These are phyloP conservation scores for Boletus rubroflammeus DNA, from an alignment of 768 basidiomycete genomes.

Conservation along the genomic window DNA sequence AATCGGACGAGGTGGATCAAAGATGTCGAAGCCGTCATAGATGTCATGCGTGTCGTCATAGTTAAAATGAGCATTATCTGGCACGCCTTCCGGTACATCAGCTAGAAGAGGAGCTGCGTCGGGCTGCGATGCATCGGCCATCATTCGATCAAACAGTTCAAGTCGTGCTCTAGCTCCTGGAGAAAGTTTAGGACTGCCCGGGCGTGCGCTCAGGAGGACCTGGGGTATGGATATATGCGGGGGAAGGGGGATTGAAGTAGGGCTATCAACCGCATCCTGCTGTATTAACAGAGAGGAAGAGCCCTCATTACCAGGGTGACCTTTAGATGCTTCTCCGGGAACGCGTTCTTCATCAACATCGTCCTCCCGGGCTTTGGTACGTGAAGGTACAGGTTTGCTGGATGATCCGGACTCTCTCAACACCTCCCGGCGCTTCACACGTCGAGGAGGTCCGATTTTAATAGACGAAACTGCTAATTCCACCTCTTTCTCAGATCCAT, in stretches of 20 bases:
- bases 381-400: not conserved
- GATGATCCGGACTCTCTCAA: not conserved
- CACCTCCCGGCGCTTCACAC: constrained; percentile 9
- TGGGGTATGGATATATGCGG: constrained; percentile 7
- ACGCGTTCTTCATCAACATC: not conserved
- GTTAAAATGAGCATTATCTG: constrained; percentile 4
- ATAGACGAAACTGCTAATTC: not conserved
- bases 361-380: not conserved
- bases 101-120: not conserved
- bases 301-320: not conserved
- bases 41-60: not conserved
- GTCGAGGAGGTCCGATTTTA: constrained; percentile 29
- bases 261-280: not conserved
- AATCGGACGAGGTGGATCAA: not conserved
- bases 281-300: not conserved
- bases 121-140: not conserved
- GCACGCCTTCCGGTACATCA: not conserved
- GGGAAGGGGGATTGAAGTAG: not conserved
- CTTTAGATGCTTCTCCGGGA: not conserved
- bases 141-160: constrained; percentile 29
- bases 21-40: not conserved
- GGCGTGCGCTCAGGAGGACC: not conserved
- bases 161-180: constrained; percentile 27
- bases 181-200: constrained; percentile 19
- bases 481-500: constrained; percentile 3